Evolutionary conservation across 1,284 basidiomycete genomes (phyloP).

Genomic region (Cutaneotrichosporon cutaneum): DNA sequence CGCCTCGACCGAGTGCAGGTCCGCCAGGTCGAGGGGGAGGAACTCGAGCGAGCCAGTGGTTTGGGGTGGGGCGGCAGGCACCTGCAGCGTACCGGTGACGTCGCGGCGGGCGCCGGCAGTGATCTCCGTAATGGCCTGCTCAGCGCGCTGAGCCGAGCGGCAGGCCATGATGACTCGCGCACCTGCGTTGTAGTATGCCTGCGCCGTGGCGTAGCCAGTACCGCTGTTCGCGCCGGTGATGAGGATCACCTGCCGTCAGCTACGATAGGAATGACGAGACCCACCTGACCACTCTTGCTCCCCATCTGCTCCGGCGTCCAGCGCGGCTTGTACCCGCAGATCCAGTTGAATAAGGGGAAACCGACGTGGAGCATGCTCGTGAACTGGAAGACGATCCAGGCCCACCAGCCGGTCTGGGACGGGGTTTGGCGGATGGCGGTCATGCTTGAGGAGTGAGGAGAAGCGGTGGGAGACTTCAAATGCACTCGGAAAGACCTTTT

Average conservation of each 20-base stretch:
- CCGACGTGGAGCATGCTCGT: background rate
- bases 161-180: slow-evolving; percentile 63
- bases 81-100: slow-evolving; percentile 1
- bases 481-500: no score
- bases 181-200: slow-evolving; percentile 58
- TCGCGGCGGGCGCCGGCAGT: slow-evolving; percentile 44
- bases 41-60: slow-evolving; percentile 3
- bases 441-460: no score
- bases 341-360: background rate
- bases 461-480: no score
- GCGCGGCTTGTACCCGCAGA: slow-evolving; percentile 30
- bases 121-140: slow-evolving; percentile 59
- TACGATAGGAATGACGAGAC: background rate
- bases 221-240: slow-evolving; percentile 50
- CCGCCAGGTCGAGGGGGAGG: slow-evolving; percentile 62
- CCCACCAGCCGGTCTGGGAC: background rate
- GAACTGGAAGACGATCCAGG: background rate
- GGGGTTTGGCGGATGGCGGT: background rate
- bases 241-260: slow-evolving; percentile 36
- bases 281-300: slow-evolving; percentile 57
- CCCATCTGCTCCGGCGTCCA: slow-evolving; percentile 58
- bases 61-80: background rate
- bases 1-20: slow-evolving; percentile 59
- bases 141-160: slow-evolving; percentile 57
- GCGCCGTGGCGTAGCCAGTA: slow-evolving; percentile 39